phyloP scores from a whole-genome alignment of 2,329 filamentous ascomycete species.

The Aspergillus brunneoviolaceus region DNA sequence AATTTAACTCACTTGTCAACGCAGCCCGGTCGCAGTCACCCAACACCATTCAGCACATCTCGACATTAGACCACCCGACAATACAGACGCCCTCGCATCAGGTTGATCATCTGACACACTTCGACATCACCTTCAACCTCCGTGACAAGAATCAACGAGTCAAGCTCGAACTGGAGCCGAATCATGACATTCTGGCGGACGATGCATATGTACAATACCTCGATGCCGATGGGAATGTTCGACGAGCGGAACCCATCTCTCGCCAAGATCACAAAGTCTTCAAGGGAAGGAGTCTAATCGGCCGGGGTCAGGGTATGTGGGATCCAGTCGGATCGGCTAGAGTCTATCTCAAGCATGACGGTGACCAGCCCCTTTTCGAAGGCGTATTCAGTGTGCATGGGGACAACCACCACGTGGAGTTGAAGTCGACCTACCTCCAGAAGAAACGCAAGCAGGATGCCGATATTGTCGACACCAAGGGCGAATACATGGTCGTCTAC shows the following conservation, averaged over 20 bases:
- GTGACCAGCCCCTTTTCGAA: constrained; percentile 77
- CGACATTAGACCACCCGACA: constrained; percentile 68
- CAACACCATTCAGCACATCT: constrained; percentile 73
- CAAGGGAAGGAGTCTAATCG: constrained; percentile 74
- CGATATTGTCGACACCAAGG: constrained; percentile 53
- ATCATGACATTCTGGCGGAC: constrained; percentile 81
- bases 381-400: constrained; percentile 80
- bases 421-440: constrained; percentile 68
- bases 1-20: constrained; percentile 1
- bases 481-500: constrained; percentile 86
- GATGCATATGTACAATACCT: constrained; percentile 73
- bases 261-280: constrained; percentile 77
- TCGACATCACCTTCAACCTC: constrained; percentile 80
- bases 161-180: constrained; percentile 80
- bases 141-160: constrained; percentile 67
- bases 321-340: constrained; percentile 82
- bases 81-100: constrained; percentile 77
- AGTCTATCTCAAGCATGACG: constrained; percentile 75
- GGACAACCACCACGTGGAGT: constrained; percentile 84
- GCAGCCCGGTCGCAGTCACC: constrained; percentile 70
- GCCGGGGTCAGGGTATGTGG: constrained; percentile 66
- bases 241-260: constrained; percentile 65
- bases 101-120: constrained; percentile 76
- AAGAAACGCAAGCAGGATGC: constrained; percentile 74
- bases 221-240: constrained; percentile 67